Conservation (phyloP, 148 eudicot species). For the Chenopodium quinoa region DNA sequence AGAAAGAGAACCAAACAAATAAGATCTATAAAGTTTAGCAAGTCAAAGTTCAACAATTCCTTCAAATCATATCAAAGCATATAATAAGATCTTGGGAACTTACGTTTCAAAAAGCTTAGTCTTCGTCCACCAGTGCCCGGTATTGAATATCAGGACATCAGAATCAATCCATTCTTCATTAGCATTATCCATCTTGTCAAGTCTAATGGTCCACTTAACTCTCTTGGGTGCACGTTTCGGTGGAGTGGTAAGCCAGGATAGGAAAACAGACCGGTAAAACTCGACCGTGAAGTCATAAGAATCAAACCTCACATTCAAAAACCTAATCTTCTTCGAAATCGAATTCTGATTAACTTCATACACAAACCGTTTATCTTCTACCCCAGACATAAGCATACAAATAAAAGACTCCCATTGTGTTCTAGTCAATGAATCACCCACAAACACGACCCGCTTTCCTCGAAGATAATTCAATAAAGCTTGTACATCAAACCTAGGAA, state of each 20-base stretch:
- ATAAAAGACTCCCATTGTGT: slow-evolving; percentile 97
- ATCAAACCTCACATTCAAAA: slow-evolving; percentile 66
- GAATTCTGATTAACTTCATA: slow-evolving; percentile 74
- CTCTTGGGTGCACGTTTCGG: slow-evolving; percentile 76
- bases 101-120: slow-evolving; percentile 85
- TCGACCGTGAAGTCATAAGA: slow-evolving; percentile 67
- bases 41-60: background rate
- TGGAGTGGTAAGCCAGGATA: slow-evolving; percentile 50
- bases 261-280: slow-evolving; percentile 77
- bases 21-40: background rate
- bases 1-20: slow-evolving; percentile 3
- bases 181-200: slow-evolving; percentile 76
- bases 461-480: slow-evolving; percentile 51
- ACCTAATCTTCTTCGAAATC: slow-evolving; percentile 69
- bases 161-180: slow-evolving; percentile 67
- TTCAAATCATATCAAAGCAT: background rate
- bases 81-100: slow-evolving; percentile 30
- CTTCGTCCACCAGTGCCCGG: slow-evolving; percentile 97
- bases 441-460: slow-evolving; percentile 75
- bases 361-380: slow-evolving; percentile 70
- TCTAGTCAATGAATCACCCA: slow-evolving; percentile 92
- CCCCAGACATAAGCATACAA: slow-evolving; percentile 86
- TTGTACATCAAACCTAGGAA: slow-evolving; percentile 54
- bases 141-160: slow-evolving; percentile 75
- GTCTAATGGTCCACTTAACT: slow-evolving; percentile 58